Conservation (phyloP, 768 basidiomycete species). For the Tylopilus intermedius region DNA sequence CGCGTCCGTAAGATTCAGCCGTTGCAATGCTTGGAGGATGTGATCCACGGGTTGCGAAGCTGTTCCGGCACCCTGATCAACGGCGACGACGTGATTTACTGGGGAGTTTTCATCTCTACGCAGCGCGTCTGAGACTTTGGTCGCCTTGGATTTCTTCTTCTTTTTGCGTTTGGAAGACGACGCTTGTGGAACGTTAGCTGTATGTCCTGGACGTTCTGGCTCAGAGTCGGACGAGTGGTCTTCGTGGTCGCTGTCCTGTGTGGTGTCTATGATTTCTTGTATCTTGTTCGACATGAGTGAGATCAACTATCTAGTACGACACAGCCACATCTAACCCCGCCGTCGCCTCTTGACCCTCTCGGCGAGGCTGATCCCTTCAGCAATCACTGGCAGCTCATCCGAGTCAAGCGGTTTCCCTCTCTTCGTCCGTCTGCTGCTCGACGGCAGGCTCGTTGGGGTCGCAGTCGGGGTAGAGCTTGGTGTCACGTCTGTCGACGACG, state of each 20-base stretch:
- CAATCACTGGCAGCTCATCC: conserved; percentile 7
- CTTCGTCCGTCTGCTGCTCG: conserved; percentile 13
- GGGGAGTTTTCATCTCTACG: conserved; percentile 43
- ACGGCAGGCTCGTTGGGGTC: conserved; percentile 30
- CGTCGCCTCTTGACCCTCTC: conserved; percentile 38
- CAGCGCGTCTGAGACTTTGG: conserved; percentile 46
- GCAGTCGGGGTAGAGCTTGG: conserved; percentile 24
- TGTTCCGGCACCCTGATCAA: conserved; percentile 43
- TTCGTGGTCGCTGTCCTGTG: conserved; percentile 33
- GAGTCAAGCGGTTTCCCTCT: not conserved
- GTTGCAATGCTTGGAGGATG: conserved; percentile 64
- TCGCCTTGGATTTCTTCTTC: conserved; percentile 80
- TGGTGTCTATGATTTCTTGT: conserved; percentile 39
- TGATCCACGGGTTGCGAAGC: conserved; percentile 57
- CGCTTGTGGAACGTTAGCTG: conserved; percentile 20
- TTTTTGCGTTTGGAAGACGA: conserved; percentile 62
- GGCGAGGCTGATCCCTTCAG: conserved; percentile 25
- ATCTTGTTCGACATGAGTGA: conserved; percentile 30
- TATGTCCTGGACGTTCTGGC: conserved; percentile 18
- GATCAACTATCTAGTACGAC: not conserved
- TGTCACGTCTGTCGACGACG: conserved; percentile 6
- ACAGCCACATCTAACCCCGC: too few relatives aligned
- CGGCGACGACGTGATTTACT: conserved; percentile 51
- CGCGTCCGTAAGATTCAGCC: conserved; percentile 81
- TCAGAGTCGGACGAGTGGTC: conserved; percentile 29